Evolutionary conservation across 305 asterid genomes (phyloP).

Genomic region (Ilex paraguariensis): DNA sequence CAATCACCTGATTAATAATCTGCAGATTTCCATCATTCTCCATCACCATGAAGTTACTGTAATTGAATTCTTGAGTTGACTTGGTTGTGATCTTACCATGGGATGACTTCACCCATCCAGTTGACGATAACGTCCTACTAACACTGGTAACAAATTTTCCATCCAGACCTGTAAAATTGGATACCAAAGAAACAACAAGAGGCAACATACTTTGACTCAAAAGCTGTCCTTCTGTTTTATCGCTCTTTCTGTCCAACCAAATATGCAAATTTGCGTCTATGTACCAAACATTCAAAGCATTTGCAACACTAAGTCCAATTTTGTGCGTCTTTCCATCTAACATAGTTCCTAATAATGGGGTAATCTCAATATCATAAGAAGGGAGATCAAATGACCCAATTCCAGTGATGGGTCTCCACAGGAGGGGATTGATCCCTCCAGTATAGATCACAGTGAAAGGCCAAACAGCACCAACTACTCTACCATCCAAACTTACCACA

Average conservation of each 20-base stretch:
- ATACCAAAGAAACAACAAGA: constrained; percentile 22
- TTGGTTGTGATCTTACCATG: constrained; percentile 44
- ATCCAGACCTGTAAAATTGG: constrained; percentile 57
- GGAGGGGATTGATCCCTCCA: constrained; percentile 75
- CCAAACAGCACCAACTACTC: constrained; percentile 64
- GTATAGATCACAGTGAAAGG: constrained; percentile 87
- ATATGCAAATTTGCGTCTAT: constrained; percentile 87
- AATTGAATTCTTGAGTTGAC: constrained; percentile 36
- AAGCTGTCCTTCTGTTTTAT: constrained; percentile 40
- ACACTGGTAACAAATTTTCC: constrained; percentile 49
- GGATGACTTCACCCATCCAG: constrained; percentile 76
- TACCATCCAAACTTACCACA: constrained; percentile 44
- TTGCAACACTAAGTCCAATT: constrained; percentile 54
- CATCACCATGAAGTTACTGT: constrained; percentile 51
- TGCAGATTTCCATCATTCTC: constrained; percentile 59
- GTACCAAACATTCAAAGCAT: constrained; percentile 80
- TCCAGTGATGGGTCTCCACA: constrained; percentile 81
- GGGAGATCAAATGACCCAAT: constrained; percentile 87
- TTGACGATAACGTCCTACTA: constrained; percentile 40
- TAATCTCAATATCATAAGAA: constrained; percentile 72
- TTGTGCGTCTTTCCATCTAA: constrained; percentile 60
- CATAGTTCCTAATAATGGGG: constrained; percentile 53
- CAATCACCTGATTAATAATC: constrained; percentile 55
- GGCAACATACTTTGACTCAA: constrained; percentile 28
- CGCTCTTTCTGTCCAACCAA: constrained; percentile 66